A percentile compares a stretch with the other conserved stretches of the same genome.
Evolutionary conservation across 2,329 filamentous ascomycete species (phyloP).

Genomic region (Ascochyta lentis): DNA sequence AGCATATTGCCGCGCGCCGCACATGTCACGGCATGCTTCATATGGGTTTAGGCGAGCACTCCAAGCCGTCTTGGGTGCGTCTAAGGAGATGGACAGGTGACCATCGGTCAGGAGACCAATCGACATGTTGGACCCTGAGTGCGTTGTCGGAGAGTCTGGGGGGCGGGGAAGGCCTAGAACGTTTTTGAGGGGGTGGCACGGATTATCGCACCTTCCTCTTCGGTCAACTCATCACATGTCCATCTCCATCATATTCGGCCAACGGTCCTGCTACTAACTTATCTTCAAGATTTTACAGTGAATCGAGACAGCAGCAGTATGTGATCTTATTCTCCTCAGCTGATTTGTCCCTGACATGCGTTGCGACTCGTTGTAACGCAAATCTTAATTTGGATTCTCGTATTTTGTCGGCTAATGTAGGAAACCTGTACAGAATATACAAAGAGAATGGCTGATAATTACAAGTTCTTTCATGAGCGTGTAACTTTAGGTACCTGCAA

Average conservation of each 20-base stretch:
- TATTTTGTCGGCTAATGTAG: no score
- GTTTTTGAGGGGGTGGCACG: neutral
- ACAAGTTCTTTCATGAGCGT: no score
- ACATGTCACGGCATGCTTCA: slow-evolving; percentile 7
- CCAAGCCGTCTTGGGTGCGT: slow-evolving; percentile 2
- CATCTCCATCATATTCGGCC: neutral
- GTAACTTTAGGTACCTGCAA: no score
- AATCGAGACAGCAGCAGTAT: no score
- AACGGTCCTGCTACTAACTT: no score
- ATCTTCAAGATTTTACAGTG: no score
- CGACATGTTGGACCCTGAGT: slow-evolving; percentile 13
- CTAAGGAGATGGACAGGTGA: slow-evolving; percentile 10
- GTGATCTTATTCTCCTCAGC: no score
- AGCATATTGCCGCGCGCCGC: slow-evolving; percentile 7
- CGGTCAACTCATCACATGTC: neutral
- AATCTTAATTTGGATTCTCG: no score
- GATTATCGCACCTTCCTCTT: slow-evolving; percentile 10
- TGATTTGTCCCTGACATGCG: no score
- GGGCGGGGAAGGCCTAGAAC: slow-evolving; percentile 12
- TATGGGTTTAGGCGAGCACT: neutral
- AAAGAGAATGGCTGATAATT: no score
- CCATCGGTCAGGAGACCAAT: slow-evolving; percentile 8
- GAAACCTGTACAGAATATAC: no score
- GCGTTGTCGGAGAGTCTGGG: slow-evolving; percentile 17
- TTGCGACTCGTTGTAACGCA: no score